Conservation (phyloP, 495 filamentous ascomycete genomes). For the Chaetomium tenue region DNA sequence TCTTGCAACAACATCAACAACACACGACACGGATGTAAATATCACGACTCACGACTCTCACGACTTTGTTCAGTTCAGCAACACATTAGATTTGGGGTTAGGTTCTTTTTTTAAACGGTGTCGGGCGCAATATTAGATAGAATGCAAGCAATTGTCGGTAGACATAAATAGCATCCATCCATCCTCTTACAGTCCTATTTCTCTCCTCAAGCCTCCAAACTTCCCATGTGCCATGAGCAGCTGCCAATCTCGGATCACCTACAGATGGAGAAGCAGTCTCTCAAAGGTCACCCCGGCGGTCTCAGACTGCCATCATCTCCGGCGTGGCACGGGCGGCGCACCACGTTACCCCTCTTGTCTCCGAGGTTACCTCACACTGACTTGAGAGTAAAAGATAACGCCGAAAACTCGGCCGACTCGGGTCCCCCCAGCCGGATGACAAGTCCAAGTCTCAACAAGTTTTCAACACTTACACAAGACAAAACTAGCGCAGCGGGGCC, state of each 20-base stretch:
- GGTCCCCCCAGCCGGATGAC: background rate
- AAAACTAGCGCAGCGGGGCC: too few relatives aligned
- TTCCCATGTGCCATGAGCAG: too few relatives aligned
- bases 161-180: background rate
- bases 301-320: background rate
- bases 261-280: background rate
- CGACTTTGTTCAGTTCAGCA: conserved; percentile 5
- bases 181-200: background rate
- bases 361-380: background rate
- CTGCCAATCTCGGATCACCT: background rate
- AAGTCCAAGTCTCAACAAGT: background rate
- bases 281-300: background rate
- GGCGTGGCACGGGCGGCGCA: background rate
- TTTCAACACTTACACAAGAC: background rate
- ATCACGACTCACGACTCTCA: conserved; percentile 17
- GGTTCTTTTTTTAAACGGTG: background rate
- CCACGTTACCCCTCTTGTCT: background rate
- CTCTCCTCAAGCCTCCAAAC: background rate
- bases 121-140: conserved; percentile 19
- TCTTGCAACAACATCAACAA: background rate
- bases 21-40: conserved; percentile 16
- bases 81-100: conserved; percentile 16
- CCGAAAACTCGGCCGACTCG: background rate
- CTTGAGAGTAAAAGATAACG: background rate
- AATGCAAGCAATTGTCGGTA: conserved; percentile 37